Conservation (phyloP, 2,329 filamentous ascomycete genomes). For the Trichoderma koningiopsis region DNA sequence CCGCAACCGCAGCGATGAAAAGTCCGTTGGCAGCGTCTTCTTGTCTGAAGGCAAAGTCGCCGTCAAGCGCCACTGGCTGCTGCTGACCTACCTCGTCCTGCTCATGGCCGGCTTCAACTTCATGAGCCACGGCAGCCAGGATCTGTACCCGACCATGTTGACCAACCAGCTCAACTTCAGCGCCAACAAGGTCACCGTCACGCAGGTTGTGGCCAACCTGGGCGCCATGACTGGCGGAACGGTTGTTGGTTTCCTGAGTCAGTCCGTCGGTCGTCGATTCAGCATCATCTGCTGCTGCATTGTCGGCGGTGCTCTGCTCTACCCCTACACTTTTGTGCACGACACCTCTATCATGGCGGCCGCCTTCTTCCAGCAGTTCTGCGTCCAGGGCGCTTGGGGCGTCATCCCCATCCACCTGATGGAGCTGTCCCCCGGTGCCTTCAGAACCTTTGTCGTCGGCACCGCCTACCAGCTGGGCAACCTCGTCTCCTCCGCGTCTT, state of each 20-base stretch:
- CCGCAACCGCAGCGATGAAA: conserved; percentile 29
- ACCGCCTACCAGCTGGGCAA: conserved; percentile 79
- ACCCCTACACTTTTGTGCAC: conserved; percentile 76
- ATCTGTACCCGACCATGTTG: conserved; percentile 63
- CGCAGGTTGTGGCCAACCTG: conserved; percentile 71
- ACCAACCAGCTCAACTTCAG: conserved; percentile 57
- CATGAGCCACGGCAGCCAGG: conserved; percentile 77
- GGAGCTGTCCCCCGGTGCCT: conserved; percentile 71
- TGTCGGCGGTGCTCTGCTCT: conserved; percentile 73
- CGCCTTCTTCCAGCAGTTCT: conserved; percentile 83
- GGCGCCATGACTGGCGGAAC: conserved; percentile 71
- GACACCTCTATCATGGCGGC: conserved; percentile 69
- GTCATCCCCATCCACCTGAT: conserved; percentile 78
- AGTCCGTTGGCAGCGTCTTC: conserved; percentile 60
- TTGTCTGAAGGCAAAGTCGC: conserved; percentile 77
- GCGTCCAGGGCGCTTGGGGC: conserved; percentile 75
- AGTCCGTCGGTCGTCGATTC: conserved; percentile 69
- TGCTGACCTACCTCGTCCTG: conserved; percentile 79
- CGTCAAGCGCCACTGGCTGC: conserved; percentile 75
- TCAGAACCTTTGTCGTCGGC: conserved; percentile 74
- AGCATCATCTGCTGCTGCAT: conserved; percentile 67
- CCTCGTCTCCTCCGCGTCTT: conserved; percentile 67
- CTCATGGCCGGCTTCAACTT: conserved; percentile 93
- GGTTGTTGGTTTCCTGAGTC: conserved; percentile 65
- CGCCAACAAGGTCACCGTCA: conserved; percentile 64